Evolutionary conservation across 1,284 basidiomycete genomes (phyloP).

Genomic region (Ceratobasidium sp.): DNA sequence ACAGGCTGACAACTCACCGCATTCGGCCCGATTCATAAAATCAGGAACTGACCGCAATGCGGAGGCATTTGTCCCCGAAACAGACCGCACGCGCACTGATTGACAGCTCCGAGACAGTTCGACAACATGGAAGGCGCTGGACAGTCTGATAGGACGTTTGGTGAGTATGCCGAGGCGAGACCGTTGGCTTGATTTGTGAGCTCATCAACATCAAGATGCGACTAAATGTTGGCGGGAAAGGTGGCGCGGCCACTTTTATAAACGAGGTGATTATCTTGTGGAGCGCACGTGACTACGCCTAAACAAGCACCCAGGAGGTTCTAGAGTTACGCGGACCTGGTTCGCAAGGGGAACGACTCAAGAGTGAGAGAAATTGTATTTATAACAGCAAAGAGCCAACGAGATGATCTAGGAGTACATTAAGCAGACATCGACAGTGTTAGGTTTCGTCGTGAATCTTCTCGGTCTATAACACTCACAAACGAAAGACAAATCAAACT

Average conservation of each 20-base stretch:
- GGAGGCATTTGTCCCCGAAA: background rate
- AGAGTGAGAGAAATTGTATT: no score
- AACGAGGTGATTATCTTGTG: background rate
- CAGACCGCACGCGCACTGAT: background rate
- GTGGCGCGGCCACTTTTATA: constrained; percentile 22
- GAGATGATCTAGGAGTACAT: no score
- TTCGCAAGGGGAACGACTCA: no score
- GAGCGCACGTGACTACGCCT: background rate
- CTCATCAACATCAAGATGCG: background rate
- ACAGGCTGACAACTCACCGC: background rate
- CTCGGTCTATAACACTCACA: no score
- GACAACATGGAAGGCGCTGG: background rate
- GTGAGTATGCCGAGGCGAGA: background rate
- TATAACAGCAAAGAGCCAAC: no score
- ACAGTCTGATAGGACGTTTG: no score
- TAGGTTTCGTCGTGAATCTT: no score
- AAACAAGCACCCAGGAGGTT: no score
- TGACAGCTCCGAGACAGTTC: no score
- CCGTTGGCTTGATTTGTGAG: background rate
- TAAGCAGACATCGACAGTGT: no score
- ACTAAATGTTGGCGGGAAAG: background rate
- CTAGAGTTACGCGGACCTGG: no score
- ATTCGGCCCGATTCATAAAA: background rate
- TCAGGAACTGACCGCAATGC: background rate
- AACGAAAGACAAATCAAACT: no score